Evolutionary conservation across 768 basidiomycete genomes (phyloP).

Genomic region (Amylocystis lapponica): DNA sequence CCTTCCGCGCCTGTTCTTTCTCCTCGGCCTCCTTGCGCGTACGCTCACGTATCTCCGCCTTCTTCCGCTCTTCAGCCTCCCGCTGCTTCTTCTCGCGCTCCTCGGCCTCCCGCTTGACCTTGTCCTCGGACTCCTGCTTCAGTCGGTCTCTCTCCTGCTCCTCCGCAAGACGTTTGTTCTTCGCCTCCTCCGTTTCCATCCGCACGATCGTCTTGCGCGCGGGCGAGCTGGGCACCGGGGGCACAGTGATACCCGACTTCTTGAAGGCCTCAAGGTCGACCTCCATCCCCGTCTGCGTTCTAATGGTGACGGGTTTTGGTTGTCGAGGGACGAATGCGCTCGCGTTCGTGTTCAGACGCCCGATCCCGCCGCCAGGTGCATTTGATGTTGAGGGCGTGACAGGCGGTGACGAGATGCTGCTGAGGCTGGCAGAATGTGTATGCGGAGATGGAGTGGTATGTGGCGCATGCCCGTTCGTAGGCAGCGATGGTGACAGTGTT

Average conservation of each 20-base stretch:
- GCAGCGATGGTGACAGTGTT: conserved; percentile 55
- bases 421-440: conserved; percentile 36
- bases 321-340: conserved; percentile 56
- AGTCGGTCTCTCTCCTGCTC: conserved; percentile 28
- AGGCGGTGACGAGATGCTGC: conserved; percentile 57
- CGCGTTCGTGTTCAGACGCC: conserved; percentile 55
- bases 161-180: conserved; percentile 41
- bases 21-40: conserved; percentile 54
- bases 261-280: conserved; percentile 52
- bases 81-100: conserved; percentile 24
- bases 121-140: conserved; percentile 37
- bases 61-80: conserved; percentile 19
- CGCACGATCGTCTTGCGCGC: conserved; percentile 39
- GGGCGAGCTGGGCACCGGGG: conserved; percentile 35
- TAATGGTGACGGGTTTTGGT: conserved; percentile 40
- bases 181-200: conserved; percentile 59
- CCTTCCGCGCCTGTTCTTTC: conserved; percentile 29
- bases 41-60: conserved; percentile 15
- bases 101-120: conserved; percentile 39
- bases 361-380: conserved; percentile 31
- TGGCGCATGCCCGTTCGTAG: conserved; percentile 38
- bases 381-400: conserved; percentile 57
- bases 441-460: conserved; percentile 44
- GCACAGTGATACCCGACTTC: conserved; percentile 37
- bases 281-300: conserved; percentile 60